Evolutionary conservation across 495 filamentous ascomycete species (phyloP).

Genomic region (Penicillium psychrofluorescens): DNA sequence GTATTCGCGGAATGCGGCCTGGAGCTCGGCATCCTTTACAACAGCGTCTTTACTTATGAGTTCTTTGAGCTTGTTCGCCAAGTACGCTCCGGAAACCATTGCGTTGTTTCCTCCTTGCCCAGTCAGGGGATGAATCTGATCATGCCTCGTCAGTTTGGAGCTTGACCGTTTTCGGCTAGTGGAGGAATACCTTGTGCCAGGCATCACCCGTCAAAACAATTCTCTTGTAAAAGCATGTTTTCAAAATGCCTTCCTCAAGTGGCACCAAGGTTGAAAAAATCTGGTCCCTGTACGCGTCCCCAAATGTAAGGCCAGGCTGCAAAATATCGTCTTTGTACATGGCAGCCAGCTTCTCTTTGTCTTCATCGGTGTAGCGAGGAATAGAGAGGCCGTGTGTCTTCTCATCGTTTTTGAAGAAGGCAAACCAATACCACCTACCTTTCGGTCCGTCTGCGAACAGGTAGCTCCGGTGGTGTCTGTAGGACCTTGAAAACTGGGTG

Average conservation of each 20-base stretch:
- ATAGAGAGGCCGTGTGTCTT: slow-evolving; percentile 7
- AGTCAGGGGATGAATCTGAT: slow-evolving; percentile 12
- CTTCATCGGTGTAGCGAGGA: slow-evolving; percentile 24
- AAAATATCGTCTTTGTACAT: slow-evolving; percentile 14
- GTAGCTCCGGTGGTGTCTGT: slow-evolving; percentile 11
- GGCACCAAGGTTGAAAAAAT: slow-evolving; percentile 13
- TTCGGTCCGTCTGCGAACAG: slow-evolving; percentile 13
- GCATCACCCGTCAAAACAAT: slow-evolving; percentile 35
- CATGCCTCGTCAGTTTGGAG: not conserved
- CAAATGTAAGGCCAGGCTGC: slow-evolving; percentile 20
- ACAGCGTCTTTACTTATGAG: not conserved
- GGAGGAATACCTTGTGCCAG: slow-evolving; percentile 29
- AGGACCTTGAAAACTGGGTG: not conserved
- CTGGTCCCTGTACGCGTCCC: slow-evolving; percentile 25
- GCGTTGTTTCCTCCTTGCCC: slow-evolving; percentile 33
- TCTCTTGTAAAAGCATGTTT: slow-evolving; percentile 25
- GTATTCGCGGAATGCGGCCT: slow-evolving; percentile 1
- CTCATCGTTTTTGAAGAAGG: slow-evolving; percentile 18
- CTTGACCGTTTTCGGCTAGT: not conserved
- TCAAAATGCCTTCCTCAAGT: slow-evolving; percentile 31
- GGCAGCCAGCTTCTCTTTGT: slow-evolving; percentile 11
- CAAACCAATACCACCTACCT: slow-evolving; percentile 27
- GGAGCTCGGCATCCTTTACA: not conserved
- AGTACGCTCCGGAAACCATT: slow-evolving; percentile 27
- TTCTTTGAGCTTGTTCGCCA: slow-evolving; percentile 20